phyloP scores from a whole-genome alignment of 768 basidiomycete species.

The Albatrellus ellisii region DNA sequence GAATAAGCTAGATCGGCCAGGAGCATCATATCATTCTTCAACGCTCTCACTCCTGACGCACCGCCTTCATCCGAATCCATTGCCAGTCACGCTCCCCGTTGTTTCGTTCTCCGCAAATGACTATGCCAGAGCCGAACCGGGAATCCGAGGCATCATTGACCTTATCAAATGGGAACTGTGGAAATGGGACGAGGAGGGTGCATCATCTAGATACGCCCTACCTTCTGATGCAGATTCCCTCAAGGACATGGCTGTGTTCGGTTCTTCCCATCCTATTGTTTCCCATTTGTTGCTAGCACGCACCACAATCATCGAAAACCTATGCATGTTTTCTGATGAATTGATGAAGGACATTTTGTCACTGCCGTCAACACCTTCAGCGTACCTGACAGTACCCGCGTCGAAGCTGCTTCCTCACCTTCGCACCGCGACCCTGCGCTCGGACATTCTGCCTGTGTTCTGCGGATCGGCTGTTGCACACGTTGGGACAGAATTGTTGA shows the following conservation, averaged over 20 bases:
- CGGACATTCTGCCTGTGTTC: constrained; percentile 62
- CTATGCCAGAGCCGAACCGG: constrained; percentile 66
- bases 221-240: constrained; percentile 38
- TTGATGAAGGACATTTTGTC: constrained; percentile 63
- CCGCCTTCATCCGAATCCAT: constrained; percentile 62
- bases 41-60: constrained; percentile 62
- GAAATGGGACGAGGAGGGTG: constrained; percentile 51
- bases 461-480: constrained; percentile 76
- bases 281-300: constrained; percentile 57
- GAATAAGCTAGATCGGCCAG: constrained; percentile 82
- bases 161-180: constrained; percentile 76
- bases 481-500: constrained; percentile 66
- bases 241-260: constrained; percentile 29
- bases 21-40: constrained; percentile 66
- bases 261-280: constrained; percentile 51
- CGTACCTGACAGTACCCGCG: constrained; percentile 50
- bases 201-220: constrained; percentile 28
- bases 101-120: constrained; percentile 58
- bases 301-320: constrained; percentile 56
- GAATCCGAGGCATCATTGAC: constrained; percentile 75
- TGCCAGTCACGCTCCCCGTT: constrained; percentile 58
- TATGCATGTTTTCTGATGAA: constrained; percentile 70
- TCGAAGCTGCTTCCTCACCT: constrained; percentile 46
- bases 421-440: constrained; percentile 50
- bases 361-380: constrained; percentile 40